phyloP scores from a whole-genome alignment of 495 filamentous ascomycete genomes.

The Tuber aestivum region DNA sequence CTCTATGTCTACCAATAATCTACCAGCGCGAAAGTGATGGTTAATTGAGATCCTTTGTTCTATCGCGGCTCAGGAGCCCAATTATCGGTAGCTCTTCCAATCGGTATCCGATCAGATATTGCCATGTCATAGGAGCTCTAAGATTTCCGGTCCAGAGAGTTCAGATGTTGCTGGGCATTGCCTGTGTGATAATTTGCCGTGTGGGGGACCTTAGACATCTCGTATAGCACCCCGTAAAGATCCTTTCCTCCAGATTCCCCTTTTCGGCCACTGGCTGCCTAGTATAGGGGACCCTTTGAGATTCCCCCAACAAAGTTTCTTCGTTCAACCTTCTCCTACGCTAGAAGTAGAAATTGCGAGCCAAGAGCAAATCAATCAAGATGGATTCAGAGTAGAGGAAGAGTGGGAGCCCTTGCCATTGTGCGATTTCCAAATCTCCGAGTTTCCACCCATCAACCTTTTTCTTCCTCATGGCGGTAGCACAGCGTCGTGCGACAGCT shows the following conservation, averaged over 20 bases:
- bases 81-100: constrained; percentile 10
- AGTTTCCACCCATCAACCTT: not conserved
- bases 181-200: not conserved
- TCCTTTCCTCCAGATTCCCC: not conserved
- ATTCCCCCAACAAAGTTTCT: not conserved
- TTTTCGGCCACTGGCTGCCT: not conserved
- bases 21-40: not conserved
- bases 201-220: not conserved
- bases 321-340: not conserved
- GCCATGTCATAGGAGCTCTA: constrained; percentile 1
- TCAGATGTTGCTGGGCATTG: not conserved
- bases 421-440: not conserved
- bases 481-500: not conserved
- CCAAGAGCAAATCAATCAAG: not conserved
- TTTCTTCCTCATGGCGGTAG: not conserved
- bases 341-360: not conserved
- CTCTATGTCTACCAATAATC: constrained; percentile 18
- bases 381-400: not conserved
- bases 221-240: not conserved
- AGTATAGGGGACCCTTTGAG: not conserved
- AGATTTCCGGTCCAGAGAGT: not conserved
- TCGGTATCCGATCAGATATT: constrained; percentile 22
- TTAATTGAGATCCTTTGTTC: constrained; percentile 6
- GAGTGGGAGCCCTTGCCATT: not conserved
- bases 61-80: constrained; percentile 7